A percentile compares a stretch with the other conserved stretches of the same genome.
phyloP scores from a whole-genome alignment of 2,329 filamentous ascomycete species.

The Colletotrichum spaethianum region DNA sequence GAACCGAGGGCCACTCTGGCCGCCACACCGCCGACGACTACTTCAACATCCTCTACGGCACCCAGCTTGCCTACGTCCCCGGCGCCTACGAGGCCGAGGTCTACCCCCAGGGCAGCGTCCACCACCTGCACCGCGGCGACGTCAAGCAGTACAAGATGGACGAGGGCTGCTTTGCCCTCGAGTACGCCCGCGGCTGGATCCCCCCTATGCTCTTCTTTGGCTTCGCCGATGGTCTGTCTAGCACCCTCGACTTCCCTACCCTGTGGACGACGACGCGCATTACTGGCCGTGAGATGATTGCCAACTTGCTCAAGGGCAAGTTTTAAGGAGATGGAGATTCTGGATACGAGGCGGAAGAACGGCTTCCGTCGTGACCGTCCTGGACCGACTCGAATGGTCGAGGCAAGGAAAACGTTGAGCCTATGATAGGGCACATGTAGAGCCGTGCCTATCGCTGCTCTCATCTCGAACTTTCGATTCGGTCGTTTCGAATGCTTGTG shows the following conservation, averaged over 20 bases:
- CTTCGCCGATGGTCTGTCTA: conserved; percentile 84
- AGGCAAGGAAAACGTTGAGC: conserved; percentile 1
- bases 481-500: conserved; percentile 4
- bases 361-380: not conserved
- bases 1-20: conserved; percentile 90
- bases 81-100: conserved; percentile 78
- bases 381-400: not conserved
- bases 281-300: conserved; percentile 82
- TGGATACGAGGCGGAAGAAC: not conserved
- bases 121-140: conserved; percentile 79
- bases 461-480: not conserved
- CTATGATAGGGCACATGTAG: not conserved
- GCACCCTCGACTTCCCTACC: conserved; percentile 88
- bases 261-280: conserved; percentile 83
- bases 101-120: conserved; percentile 78
- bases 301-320: conserved; percentile 80
- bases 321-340: conserved; percentile 61
- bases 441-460: conserved; percentile 1
- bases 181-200: conserved; percentile 91
- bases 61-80: conserved; percentile 81
- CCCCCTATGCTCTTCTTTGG: conserved; percentile 94
- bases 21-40: conserved; percentile 95
- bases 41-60: conserved; percentile 89
- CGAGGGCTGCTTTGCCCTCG: conserved; percentile 82
- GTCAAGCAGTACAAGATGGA: conserved; percentile 91